Evolutionary conservation across 2,329 filamentous ascomycete species (phyloP), one percentile per base, ranked within the genome.

Genomic region (Septoria petroselini): DNA sequence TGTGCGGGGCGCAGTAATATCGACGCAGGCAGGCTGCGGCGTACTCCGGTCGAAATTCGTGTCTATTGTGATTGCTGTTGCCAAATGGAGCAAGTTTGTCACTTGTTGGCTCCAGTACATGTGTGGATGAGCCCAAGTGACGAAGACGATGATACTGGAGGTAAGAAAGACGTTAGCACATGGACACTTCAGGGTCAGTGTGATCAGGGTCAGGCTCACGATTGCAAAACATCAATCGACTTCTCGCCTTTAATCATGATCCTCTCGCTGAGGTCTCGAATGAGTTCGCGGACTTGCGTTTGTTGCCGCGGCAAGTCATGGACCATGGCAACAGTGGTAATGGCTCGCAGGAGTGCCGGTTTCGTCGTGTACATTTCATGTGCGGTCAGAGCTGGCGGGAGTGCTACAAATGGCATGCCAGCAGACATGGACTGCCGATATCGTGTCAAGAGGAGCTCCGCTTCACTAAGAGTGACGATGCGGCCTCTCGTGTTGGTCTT

Each of bases 241-340:
- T 65, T 65, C 51, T 67, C 63, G 25, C 58, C 59, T 11, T 64
- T 61, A 18, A 65, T 55, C 30, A 67, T 53, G 11, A 65, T 58
- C 15, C 60, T 50, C 38, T 65, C 58, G 27, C 57, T 59, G 21
- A 66, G 50, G n/a, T 63, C 58, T 4, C 59, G 57, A 50, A 64
- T 61, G 15, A 67, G 40, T 21, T 61, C 52, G 48, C 59, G 61
- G 19, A 64, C 55, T 34, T 64, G 54, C 1, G 34, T 17, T 30
- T 60, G 58, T 38, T 66, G 63, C 17, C 57, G 52, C 2, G 59
- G 49, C 3, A 64, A 53, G 39, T 67, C 62, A 34, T 65, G 58
- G 23, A 64, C 60, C 27, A 56, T 54, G 2, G 64, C 50, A 7
- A 66, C 62, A 4, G 58, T 59, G 14, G 59, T 56, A 30, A 67